Percentiles rank a stretch among this genome's conserved stretches.
Conservation (phyloP, 352 stramenopile species). For the Pythium phragmiticola region DNA sequence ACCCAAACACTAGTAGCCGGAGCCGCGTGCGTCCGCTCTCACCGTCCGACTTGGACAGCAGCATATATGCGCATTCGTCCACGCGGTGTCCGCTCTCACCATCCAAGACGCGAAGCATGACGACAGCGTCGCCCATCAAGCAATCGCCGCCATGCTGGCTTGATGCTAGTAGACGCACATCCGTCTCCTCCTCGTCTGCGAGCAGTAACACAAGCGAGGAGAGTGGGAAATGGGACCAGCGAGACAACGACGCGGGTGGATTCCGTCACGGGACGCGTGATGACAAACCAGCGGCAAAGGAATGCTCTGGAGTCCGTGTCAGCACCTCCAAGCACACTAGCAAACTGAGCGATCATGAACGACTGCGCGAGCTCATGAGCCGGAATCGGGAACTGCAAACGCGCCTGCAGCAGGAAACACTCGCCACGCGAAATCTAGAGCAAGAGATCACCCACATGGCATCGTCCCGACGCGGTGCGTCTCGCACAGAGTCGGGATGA, state of each 20-base stretch:
- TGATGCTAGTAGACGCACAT: slow-evolving; percentile 14
- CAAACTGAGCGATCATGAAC: slow-evolving; percentile 51
- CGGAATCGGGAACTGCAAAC: slow-evolving; percentile 78
- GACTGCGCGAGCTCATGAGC: slow-evolving; percentile 68
- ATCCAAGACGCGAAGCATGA: slow-evolving; percentile 39
- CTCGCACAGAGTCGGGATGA: neutral
- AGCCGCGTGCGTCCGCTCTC: slow-evolving; percentile 13
- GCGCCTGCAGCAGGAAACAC: slow-evolving; percentile 67
- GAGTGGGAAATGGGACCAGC: slow-evolving; percentile 1
- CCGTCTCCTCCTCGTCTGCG: slow-evolving; percentile 11
- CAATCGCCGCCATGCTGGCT: slow-evolving; percentile 19
- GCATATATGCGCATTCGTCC: slow-evolving; percentile 33
- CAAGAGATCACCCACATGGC: slow-evolving; percentile 71
- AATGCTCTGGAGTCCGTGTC: neutral
- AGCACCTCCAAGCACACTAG: slow-evolving; percentile 1
- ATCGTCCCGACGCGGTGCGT: neutral
- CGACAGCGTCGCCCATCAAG: slow-evolving; percentile 37
- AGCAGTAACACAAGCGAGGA: slow-evolving; percentile 13
- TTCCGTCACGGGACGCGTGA: neutral
- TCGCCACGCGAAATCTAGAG: slow-evolving; percentile 68
- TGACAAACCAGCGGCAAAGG: neutral
- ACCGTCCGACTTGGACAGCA: slow-evolving; percentile 7
- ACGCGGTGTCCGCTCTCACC: slow-evolving; percentile 29
- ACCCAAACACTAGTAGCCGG: neutral
- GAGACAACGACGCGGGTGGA: neutral